A percentile compares a stretch with the other conserved stretches of the same genome.
phyloP scores from a whole-genome alignment of 129 eudicot species.

The sunflower (Helianthus annuus) region HanXRQr2.0-SUNRISE NC_035436.2:54526383-54526882 shows the following conservation, averaged over 20 bases:
- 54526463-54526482: no score
- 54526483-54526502: no score
- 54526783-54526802: neutral
- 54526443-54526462: no score
- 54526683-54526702: neutral
- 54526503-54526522: no score
- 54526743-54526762: neutral
- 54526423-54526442: no score
- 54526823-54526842: slow-evolving; percentile 25
- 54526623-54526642: neutral
- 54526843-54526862: slow-evolving; percentile 96
- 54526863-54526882: slow-evolving; percentile 92
- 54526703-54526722: neutral
- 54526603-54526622: neutral
- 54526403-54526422: no score
- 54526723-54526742: neutral
- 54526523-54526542: slow-evolving; percentile 4
- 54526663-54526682: neutral
- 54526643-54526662: neutral
- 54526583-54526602: neutral
- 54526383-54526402: no score
- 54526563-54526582: neutral
- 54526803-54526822: neutral
- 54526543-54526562: slow-evolving; percentile 3
- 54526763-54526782: neutral